phyloP scores from a whole-genome alignment of 352 stramenopile genomes.

The Globisporangium lucens region DNA sequence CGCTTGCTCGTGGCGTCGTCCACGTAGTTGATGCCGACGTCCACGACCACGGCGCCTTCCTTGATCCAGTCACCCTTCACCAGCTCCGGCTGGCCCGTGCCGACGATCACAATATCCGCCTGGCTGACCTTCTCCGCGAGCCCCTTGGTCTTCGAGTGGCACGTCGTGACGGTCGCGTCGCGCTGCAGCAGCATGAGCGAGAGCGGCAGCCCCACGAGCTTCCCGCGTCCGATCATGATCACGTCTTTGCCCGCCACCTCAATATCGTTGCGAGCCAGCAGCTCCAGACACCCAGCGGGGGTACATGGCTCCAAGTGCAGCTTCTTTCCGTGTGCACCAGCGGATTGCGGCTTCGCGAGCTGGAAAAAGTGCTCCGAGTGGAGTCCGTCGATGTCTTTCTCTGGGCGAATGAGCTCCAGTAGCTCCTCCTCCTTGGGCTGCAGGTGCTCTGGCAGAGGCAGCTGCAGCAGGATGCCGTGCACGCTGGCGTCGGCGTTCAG shows the following conservation, averaged over 20 bases:
- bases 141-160: conserved; percentile 92
- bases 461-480: conserved; percentile 96
- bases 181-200: conserved; percentile 93
- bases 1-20: conserved; percentile 69
- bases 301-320: conserved; percentile 90
- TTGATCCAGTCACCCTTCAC: conserved; percentile 97
- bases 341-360: conserved; percentile 47
- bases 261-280: conserved; percentile 69
- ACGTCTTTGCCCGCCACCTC: conserved; percentile 94
- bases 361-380: conserved; percentile 96
- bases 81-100: conserved; percentile 92
- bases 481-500: conserved; percentile 88
- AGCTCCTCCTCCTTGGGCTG: conserved; percentile 85
- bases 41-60: conserved; percentile 95
- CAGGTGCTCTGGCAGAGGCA: conserved; percentile 61
- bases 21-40: conserved; percentile 99
- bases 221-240: conserved; percentile 95
- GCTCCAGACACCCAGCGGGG: conserved; percentile 78
- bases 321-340: conserved; percentile 22
- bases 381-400: conserved; percentile 99
- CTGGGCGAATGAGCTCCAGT: conserved; percentile 85
- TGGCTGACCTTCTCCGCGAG: conserved; percentile 51
- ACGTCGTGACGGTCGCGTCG: conserved; percentile 97
- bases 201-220: conserved; percentile 97
- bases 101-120: conserved; percentile 97